These are phyloP conservation scores for Teratosphaeria nubilosa DNA, from an alignment of 2,329 filamentous ascomycete species.

Conservation along the genomic window DNA sequence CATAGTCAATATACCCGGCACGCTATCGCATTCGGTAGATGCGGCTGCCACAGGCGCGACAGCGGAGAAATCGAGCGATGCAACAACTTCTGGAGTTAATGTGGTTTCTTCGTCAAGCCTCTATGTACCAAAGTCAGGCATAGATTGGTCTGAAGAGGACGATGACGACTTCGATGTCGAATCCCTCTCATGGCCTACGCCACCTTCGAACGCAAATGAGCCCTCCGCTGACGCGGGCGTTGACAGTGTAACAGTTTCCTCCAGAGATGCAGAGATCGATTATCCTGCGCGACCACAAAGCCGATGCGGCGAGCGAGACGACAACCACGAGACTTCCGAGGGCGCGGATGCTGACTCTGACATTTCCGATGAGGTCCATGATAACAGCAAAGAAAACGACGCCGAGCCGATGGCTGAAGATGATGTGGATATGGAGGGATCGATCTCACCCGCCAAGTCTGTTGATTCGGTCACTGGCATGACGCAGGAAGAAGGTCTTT, in stretches of 20 bases:
- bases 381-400: neutral
- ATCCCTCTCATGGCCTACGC: neutral
- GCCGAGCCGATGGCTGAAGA: neutral
- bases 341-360: neutral
- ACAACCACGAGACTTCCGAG: neutral
- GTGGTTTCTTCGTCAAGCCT: neutral
- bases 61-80: neutral
- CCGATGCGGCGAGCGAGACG: neutral
- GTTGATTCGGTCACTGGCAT: conserved; percentile 5
- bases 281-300: neutral
- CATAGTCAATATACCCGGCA: neutral
- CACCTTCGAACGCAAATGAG: neutral
- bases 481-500: conserved; percentile 4
- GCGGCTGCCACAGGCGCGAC: neutral
- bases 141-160: neutral
- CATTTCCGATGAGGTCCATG: neutral
- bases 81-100: neutral
- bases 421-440: neutral
- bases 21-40: neutral
- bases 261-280: neutral
- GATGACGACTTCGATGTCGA: neutral
- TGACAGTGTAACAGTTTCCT: neutral
- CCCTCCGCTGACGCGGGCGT: neutral
- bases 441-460: neutral
- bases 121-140: neutral